These are phyloP conservation scores for Aureobasidium leucospermi DNA, from an alignment of 2,329 filamentous ascomycete genomes.

Conservation along the genomic window DNA sequence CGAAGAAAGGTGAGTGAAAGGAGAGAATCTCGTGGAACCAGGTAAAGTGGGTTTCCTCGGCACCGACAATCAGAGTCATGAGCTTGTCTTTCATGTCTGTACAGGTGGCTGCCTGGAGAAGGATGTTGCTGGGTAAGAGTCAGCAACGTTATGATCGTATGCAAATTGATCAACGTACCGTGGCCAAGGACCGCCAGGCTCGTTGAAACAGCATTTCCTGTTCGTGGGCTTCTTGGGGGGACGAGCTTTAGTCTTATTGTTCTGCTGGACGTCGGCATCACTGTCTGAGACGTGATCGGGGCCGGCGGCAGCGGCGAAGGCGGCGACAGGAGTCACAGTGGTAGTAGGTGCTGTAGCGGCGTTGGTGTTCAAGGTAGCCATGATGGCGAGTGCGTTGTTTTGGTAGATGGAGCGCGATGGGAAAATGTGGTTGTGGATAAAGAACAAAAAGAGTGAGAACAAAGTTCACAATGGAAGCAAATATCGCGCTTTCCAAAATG, in stretches of 20 bases:
- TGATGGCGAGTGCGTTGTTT: not conserved
- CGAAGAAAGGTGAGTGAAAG: slow-evolving; percentile 1
- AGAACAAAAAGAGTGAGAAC: no score
- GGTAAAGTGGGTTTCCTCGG: not conserved
- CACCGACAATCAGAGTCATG: not conserved
- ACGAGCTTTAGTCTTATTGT: not conserved
- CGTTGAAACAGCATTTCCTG: not conserved
- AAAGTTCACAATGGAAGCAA: no score
- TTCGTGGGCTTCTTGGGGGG: not conserved
- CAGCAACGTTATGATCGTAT: not conserved
- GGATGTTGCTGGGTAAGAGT: not conserved
- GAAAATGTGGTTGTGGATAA: not conserved
- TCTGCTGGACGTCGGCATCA: no score
- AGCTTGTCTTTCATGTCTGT: not conserved
- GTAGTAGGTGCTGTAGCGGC: not conserved
- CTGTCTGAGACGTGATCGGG: no score
- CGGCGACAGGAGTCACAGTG: not conserved
- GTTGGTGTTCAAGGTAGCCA: not conserved
- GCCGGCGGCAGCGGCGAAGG: not conserved
- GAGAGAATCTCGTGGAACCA: not conserved
- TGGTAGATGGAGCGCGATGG: not conserved
- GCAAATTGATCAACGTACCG: not conserved
- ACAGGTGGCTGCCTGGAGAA: not conserved
- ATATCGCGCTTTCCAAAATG: no score
- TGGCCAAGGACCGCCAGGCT: not conserved